These are phyloP conservation scores for Oxyria digyna DNA, from an alignment of 148 eudicot genomes.

Conservation along the genomic window DNA sequence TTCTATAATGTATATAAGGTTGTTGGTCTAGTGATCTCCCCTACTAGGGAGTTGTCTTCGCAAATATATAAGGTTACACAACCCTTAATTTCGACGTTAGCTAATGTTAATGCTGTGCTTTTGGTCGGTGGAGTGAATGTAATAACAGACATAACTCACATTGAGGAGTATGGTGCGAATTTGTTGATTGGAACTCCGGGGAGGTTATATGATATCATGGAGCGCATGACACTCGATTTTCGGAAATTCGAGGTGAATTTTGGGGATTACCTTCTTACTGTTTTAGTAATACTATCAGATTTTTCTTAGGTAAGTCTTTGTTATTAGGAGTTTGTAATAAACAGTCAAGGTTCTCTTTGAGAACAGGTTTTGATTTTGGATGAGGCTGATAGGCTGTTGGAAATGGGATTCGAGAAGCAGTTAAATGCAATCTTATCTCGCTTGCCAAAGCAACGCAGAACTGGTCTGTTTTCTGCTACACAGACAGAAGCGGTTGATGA, in stretches of 20 bases:
- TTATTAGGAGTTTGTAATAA: no score
- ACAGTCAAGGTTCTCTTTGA: no score
- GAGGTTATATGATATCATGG: conserved; percentile 83
- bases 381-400: conserved; percentile 91
- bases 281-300: no score
- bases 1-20: no score
- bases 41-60: conserved; percentile 78
- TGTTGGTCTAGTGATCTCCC: conserved; percentile 78
- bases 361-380: conserved; percentile 81
- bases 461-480: conserved; percentile 96
- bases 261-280: not conserved
- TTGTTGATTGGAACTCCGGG: conserved; percentile 92
- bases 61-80: conserved; percentile 84
- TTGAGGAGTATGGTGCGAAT: conserved; percentile 85
- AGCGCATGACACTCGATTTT: conserved; percentile 58
- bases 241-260: conserved; percentile 59
- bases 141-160: conserved; percentile 48
- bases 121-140: conserved; percentile 85
- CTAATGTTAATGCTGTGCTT: conserved; percentile 53
- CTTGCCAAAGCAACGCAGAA: conserved; percentile 86
- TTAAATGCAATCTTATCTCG: conserved; percentile 70
- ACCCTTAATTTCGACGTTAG: conserved; percentile 63
- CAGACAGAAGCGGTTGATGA: conserved; percentile 96
- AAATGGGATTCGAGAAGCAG: conserved; percentile 95
- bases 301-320: no score